These are phyloP conservation scores for Castanospermum australe DNA, from an alignment of 306 rosid species.

Conservation along the genomic window DNA sequence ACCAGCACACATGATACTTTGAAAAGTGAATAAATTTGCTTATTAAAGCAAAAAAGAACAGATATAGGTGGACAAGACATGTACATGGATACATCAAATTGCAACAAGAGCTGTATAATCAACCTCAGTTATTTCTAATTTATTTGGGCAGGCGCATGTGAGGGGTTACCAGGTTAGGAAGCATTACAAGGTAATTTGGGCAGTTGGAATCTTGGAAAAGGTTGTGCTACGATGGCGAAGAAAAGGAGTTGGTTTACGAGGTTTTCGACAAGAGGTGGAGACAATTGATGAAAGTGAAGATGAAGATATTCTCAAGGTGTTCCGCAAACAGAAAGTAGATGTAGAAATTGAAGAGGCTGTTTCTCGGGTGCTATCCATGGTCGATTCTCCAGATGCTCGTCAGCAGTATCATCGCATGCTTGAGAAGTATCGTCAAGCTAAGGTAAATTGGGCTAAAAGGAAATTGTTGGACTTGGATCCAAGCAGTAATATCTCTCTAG, in stretches of 20 bases:
- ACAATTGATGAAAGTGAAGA: conserved; percentile 60
- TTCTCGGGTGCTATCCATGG: conserved; percentile 87
- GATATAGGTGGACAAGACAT: not conserved
- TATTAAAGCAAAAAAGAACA: not conserved
- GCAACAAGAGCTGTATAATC: not conserved
- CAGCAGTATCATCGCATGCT: conserved; percentile 90
- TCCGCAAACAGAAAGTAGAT: conserved; percentile 84
- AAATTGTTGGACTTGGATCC: not conserved
- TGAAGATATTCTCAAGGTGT: conserved; percentile 84
- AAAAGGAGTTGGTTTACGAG: conserved; percentile 88
- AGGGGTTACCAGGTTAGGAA: conserved; percentile 95
- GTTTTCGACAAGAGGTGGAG: conserved; percentile 65
- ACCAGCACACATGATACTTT: not conserved
- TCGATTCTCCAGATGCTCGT: conserved; percentile 73
- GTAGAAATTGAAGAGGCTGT: conserved; percentile 75
- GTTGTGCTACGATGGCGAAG: conserved; percentile 90
- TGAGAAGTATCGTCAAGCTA: conserved; percentile 75
- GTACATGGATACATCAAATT: not conserved
- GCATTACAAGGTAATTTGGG: conserved; percentile 85
- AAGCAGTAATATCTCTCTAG: not conserved
- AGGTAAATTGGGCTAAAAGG: conserved; percentile 45
- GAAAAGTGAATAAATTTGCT: not conserved
- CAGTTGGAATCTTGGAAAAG: conserved; percentile 94
- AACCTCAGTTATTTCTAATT: conserved; percentile 7
- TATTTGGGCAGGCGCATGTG: conserved; percentile 82